phyloP scores from a whole-genome alignment of 1,284 basidiomycete species.

The Malassezia equina region DNA sequence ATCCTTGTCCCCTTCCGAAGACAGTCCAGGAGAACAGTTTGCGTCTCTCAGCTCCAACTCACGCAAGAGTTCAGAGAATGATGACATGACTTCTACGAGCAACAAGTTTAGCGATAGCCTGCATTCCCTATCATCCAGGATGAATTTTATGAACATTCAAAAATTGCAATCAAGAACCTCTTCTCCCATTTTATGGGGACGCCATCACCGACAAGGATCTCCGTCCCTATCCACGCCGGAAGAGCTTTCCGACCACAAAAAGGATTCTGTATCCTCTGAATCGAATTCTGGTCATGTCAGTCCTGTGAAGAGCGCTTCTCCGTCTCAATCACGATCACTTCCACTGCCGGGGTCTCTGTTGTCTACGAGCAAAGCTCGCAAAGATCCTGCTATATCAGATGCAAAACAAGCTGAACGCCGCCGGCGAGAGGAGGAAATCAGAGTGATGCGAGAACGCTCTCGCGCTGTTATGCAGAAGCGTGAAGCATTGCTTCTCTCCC shows the following conservation, averaged over 20 bases:
- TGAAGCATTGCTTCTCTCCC: constrained; percentile 19
- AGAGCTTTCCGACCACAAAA: neutral
- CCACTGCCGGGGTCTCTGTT: neutral
- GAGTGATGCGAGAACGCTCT: constrained; percentile 65
- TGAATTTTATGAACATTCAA: neutral
- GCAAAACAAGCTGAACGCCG: constrained; percentile 75
- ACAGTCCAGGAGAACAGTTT: neutral
- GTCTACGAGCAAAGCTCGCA: neutral
- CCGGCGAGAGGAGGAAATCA: constrained; percentile 66
- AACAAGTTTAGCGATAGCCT: neutral
- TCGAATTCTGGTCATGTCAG: neutral
- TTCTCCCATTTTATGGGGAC: neutral
- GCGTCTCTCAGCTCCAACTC: neutral
- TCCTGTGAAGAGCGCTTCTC: neutral
- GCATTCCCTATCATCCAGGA: neutral
- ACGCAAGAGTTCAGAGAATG: neutral
- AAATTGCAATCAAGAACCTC: neutral
- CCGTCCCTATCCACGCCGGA: neutral
- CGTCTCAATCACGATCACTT: neutral
- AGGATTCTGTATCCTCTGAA: neutral
- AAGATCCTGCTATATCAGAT: neutral
- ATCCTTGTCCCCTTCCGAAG: neutral
- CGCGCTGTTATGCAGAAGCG: constrained; percentile 91
- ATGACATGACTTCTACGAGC: neutral
- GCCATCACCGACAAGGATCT: neutral